phyloP scores from a whole-genome alignment of 2,329 filamentous ascomycete genomes.

The Chaetomium olivaceum region DNA sequence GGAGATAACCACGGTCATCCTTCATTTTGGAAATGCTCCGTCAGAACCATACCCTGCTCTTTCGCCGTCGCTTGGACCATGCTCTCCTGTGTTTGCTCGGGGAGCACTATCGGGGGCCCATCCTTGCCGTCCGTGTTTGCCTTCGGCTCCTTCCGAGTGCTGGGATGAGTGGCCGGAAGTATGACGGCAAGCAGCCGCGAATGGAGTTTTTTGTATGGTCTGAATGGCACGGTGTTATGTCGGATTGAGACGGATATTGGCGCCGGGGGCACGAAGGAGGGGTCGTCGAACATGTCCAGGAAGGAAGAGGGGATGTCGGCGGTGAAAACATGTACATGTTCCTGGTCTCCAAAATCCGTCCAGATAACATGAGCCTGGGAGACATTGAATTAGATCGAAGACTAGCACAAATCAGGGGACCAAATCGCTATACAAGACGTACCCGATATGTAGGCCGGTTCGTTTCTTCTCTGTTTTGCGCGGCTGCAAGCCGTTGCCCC shows the following conservation, averaged over 20 bases:
- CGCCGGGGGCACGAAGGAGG: background rate
- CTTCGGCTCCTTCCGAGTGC: background rate
- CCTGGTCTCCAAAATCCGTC: background rate
- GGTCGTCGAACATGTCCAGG: slow-evolving; percentile 1
- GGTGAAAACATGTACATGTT: background rate
- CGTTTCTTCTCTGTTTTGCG: background rate
- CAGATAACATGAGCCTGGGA: background rate
- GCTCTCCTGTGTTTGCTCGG: background rate
- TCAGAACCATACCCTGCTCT: background rate
- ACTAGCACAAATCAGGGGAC: background rate
- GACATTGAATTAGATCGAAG: background rate
- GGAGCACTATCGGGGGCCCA: background rate
- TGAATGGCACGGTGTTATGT: background rate
- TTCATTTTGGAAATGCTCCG: background rate
- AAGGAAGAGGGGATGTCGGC: slow-evolving; percentile 5
- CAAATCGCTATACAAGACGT: background rate
- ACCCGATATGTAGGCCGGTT: background rate
- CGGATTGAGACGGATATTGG: background rate
- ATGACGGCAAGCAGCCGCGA: slow-evolving; percentile 3
- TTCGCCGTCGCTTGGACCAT: background rate
- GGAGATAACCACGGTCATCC: background rate
- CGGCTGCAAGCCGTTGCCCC: background rate
- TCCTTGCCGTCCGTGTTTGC: background rate
- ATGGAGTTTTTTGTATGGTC: background rate
- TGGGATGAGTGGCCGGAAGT: background rate